Evolutionary conservation across 768 basidiomycete genomes (phyloP), one percentile per base, ranked within the genome.

Genomic region (Serendipita vermifera): DNA sequence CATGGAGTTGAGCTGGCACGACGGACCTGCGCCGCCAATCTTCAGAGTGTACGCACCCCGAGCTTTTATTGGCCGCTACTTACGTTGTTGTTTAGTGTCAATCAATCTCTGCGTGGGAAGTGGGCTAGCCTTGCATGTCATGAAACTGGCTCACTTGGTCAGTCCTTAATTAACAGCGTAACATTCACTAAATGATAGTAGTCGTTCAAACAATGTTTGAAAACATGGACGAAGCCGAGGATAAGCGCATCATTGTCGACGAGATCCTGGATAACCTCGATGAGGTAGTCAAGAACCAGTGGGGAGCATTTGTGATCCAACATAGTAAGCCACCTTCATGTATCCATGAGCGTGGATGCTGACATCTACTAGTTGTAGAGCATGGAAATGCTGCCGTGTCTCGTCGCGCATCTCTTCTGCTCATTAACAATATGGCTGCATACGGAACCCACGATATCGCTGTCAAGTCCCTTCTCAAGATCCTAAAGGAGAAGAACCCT

Each of bases 41-140:
- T 91, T 91, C 64, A 79, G 83, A 2, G 87, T 81, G 87, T 88
- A 67, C 63, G 83, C 72, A 38, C 24, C 20, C 57, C 55, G 5
- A 27, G 17, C 38, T 20, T 5, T 5, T 55, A 32, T 48, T 38
- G n/a, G 27, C 56, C 46, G 40, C 59, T 15, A 51, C 17, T 36
- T 31, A 27, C 15, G 22, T 54, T 55, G 29, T 15, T 56, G 4
- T 55, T 0, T 62, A 90, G 87, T 59, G 87, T 91, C 62, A 90
- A 91, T 69, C 86, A 83, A 61, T 86, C 88, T 0, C 71, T 91
- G 60, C 85, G 85, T 62, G 87, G 88, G 17, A 87, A 88, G 64
- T 90, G 88, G 88, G 87, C 88, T 0, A 77, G 86, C 7, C 76
- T 91, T 39, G 88, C 88, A 9, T 91, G 88, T 64, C 88, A 91